Evolutionary conservation across 495 filamentous ascomycete genomes (phyloP).

Genomic region (Talaromyces stipitatus): DNA sequence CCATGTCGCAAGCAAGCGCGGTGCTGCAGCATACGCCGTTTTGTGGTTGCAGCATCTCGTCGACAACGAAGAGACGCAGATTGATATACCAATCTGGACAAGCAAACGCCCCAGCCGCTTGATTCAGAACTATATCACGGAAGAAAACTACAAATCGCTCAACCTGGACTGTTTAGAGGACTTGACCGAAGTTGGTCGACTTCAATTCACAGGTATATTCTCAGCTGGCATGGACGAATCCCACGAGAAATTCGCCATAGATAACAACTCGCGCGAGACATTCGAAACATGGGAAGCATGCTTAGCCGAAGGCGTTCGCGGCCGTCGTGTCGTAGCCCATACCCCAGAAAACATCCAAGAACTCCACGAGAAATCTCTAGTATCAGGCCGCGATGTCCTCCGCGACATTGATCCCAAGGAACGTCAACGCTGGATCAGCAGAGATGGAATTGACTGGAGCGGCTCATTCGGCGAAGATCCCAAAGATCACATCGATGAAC

Average conservation of each 20-base stretch:
- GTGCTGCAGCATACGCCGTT: conserved; percentile 64
- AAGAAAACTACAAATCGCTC: conserved; percentile 51
- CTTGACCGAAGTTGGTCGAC: conserved; percentile 67
- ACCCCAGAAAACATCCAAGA: conserved; percentile 57
- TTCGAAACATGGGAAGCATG: conserved; percentile 94
- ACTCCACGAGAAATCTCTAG: conserved; percentile 73
- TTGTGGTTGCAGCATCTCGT: conserved; percentile 81
- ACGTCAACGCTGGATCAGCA: conserved; percentile 67
- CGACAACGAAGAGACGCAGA: conserved; percentile 65
- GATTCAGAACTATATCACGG: conserved; percentile 85
- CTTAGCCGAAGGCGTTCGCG: conserved; percentile 72
- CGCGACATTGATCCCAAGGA: conserved; percentile 61
- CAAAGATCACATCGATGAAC: conserved; percentile 40
- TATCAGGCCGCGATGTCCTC: conserved; percentile 71
- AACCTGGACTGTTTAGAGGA: conserved; percentile 60
- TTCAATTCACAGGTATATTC: conserved; percentile 73
- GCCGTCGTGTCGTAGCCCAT: conserved; percentile 55
- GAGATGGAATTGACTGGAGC: conserved; percentile 78
- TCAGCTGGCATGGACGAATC: conserved; percentile 85
- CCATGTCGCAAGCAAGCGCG: conserved; percentile 57
- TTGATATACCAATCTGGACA: conserved; percentile 82
- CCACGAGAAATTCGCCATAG: conserved; percentile 74
- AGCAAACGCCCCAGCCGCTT: conserved; percentile 65
- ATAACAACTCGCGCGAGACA: conserved; percentile 86
- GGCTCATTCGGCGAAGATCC: conserved; percentile 74